Evolutionary conservation across 1,284 basidiomycete species (phyloP), one percentile per base, ranked within the genome.

Genomic region (Malassezia psittaci): DNA sequence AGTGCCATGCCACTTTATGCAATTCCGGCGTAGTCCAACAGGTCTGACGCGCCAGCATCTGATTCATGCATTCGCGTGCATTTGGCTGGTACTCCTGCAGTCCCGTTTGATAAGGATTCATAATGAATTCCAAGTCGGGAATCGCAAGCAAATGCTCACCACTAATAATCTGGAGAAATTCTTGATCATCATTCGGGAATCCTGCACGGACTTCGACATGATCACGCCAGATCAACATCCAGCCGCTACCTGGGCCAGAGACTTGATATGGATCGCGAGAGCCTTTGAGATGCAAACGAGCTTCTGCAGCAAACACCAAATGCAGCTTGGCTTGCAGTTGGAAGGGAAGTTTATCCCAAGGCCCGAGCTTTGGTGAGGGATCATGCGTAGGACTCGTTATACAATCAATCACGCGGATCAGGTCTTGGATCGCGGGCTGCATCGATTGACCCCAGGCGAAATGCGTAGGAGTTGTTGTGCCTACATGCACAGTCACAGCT

Each of bases 391-490:
- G 81, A 62, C 84, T 85, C 0, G 86, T 83, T 51, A 98, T 70
- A 1, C 83, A 85, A 21, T 96, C 93, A 32, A 96, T 74, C 19
- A 93, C 81, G 41, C 84, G 82, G 79, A 86, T 83, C 44, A 96
- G 76, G 68, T 96, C 93, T 66, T 91, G 87, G 18, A 89, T 85
- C 3, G 85, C 85, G 13, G 90, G 84, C 56, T 83, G 82, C 63
- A 91, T 87, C 59, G 90, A 93, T 51, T 90, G 83, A 32, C 88
- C 88, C 91, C 91, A 96, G 5, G 85, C 83, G 53, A 96, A 81
- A 49, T 84, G 82, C 0, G 88, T 88, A 5, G 85, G 81, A 33
- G 79, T 80, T 10, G 81, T 78, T 0, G 86, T 83, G 19, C 81
- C 79, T 63, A 96, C 79, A 29, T 78, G 77, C 4, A 90, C 86